Evolutionary conservation across 1,284 basidiomycete genomes (phyloP).

Genomic region (Ganoderma lingzhi): DNA sequence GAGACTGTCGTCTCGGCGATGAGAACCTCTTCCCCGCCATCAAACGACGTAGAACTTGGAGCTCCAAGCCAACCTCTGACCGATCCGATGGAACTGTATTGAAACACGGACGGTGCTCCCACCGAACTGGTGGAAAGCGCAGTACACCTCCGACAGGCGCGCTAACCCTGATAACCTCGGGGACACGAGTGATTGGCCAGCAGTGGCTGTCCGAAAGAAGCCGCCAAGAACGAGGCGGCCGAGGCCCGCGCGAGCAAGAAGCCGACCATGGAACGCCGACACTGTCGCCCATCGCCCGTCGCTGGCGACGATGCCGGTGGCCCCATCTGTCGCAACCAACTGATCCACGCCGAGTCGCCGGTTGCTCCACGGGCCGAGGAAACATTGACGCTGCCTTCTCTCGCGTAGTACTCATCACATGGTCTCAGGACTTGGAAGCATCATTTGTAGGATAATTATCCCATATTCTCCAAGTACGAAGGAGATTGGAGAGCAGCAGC

Average conservation of each 20-base stretch:
- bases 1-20: constrained; percentile 1
- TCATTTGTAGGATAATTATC: too few species aligned
- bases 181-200: not conserved
- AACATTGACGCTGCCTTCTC: too few species aligned
- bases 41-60: not conserved
- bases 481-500: too few species aligned
- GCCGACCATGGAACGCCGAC: not conserved
- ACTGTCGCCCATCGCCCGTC: constrained; percentile 9
- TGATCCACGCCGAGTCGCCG: constrained; percentile 16
- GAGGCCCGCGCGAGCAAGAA: not conserved
- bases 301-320: constrained; percentile 2
- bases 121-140: not conserved
- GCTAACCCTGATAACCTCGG: not conserved
- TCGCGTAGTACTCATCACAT: too few species aligned
- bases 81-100: not conserved
- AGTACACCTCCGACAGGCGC: not conserved
- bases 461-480: too few species aligned
- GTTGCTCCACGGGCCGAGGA: constrained; percentile 9
- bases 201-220: not conserved
- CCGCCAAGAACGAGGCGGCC: not conserved
- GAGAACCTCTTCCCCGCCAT: not conserved
- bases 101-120: not conserved
- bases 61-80: not conserved
- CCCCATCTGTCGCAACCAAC: constrained; percentile 9
- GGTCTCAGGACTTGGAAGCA: too few species aligned